Base-by-base conservation (phyloP, 495 filamentous ascomycete genomes). In the Trichoderma parareesei region DNA sequence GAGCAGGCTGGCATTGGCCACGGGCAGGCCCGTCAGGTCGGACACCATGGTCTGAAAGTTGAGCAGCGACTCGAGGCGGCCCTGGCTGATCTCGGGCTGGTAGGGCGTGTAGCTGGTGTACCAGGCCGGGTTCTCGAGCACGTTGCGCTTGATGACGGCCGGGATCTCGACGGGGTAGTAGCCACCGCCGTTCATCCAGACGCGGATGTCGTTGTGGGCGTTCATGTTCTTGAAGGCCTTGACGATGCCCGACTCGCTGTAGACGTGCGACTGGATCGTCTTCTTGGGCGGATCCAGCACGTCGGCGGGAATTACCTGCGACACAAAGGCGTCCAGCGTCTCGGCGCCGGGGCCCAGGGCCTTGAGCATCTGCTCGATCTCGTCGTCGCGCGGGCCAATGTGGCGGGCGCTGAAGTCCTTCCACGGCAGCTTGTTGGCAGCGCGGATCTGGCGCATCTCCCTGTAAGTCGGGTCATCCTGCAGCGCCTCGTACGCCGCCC, bases 51-150 rank as follows among this genome's bases (percentile, higher is more conserved):
- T 98, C 82, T 98, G 94, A 76, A 96, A 98, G 79, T 98, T 98
- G 55, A 98, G 80, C 48, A 98, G 79, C 7, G 93, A 96, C 79
- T 98, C 95, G 67, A 96, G 77, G 49, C 91, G 89, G 41, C 90
- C 94, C 76, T 98, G 94, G 71, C 91, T 96, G 79, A 98, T 98
- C 77, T 98, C 94, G 3, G 94, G 93, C 74, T 98, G 94, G 75
- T 98, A 98, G 37, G 94, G 94, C 0, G 94, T 98, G 73, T 98
- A 98, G 74, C 93, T 97, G 48, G 94, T 98, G 76, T 98, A 98
- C 94, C 94, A 98, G 16, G 88, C 95, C 1, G 94, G 94, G 70
- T 87, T 91, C 81, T 98, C 93, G 40, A 98, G 79, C 9, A 98
- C 83, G 73, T 98, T 98, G 70, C 94, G 83, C 77, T 95, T 90